Base-by-base conservation (phyloP, 352 stramenopile species). In the Phytophthora parvispora region DNA sequence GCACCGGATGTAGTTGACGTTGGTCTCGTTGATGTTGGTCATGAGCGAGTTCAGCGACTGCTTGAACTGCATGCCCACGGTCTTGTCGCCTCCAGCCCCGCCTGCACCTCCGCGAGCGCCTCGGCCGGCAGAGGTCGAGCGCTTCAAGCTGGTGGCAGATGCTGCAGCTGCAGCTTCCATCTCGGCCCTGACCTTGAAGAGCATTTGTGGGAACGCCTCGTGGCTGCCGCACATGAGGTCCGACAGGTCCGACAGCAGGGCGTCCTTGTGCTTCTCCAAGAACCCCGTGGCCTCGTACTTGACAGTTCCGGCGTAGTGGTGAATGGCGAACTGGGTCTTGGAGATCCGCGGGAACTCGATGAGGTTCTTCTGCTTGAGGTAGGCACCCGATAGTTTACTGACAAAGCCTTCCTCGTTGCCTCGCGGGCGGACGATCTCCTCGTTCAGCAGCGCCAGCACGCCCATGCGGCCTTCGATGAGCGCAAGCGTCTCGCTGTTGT, bases 251-350 rank as follows among this genome's bases (percentile, higher is more conserved):
- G 97, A 96, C 10, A 95, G 91, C 31, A 99, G 69, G 3, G 91
- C 89, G 67, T 98, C 93, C 71, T 97, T 96, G 83, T 99, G 98
- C 69, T 98, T 98, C 67, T 99, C 96, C 4, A 98, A 64, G 66
- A 99, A 99, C 2, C 93, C 94, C 3, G 56, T 82, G 3, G 92
- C 85, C 40, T 95, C 85, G 74, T 99, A 99, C 38, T 82, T 84
- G n/a, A 99, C 97, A 15, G 78, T 81, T 15, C 89, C 97, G 4
- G 97, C 97, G 69, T 98, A 99, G 74, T 99, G 97, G 28, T 96
- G 84, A 12, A 99, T 89, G 12, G 89, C 89, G 64, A 99, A 99
- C 59, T 97, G 75, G 8, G 82, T 92, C n/a, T 81, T 80, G 20
- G 79, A 90, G 34, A 83, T 87, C 3, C 87, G 82, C 28, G 83